Evolutionary conservation across 176 grass and related monocot species (phyloP).

Genomic region (Avena eriantha): DNA sequence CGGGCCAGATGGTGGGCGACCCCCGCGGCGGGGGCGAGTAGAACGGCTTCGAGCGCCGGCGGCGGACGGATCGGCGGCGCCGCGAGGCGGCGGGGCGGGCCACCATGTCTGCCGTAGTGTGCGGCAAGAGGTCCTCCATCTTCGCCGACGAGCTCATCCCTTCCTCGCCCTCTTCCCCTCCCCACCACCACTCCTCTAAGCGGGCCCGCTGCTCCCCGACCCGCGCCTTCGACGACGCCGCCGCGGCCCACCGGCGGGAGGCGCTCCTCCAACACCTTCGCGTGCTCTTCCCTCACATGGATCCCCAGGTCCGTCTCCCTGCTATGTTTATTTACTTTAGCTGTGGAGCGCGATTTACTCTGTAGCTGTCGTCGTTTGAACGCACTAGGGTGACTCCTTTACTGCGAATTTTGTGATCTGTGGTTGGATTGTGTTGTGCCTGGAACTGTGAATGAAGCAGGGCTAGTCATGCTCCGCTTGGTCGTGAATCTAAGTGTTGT

Average conservation of each 20-base stretch:
- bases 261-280: conserved; percentile 57
- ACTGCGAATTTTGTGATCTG: background rate
- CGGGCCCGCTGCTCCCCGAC: conserved; percentile 67
- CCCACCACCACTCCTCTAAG: conserved; percentile 61
- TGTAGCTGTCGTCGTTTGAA: background rate
- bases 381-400: background rate
- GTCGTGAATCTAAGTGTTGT: background rate
- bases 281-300: conserved; percentile 74
- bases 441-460: background rate
- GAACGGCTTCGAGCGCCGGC: conserved; percentile 1
- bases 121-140: conserved; percentile 96
- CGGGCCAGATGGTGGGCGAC: conserved; percentile 58
- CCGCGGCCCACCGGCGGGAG: conserved; percentile 45
- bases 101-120: conserved; percentile 98
- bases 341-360: background rate
- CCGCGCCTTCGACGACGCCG: conserved; percentile 49
- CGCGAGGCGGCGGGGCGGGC: conserved; percentile 42
- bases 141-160: conserved; percentile 82
- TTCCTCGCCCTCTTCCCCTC: conserved; percentile 54
- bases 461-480: background rate
- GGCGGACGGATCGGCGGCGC: conserved; percentile 46
- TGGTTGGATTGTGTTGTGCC: background rate
- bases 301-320: conserved; percentile 58
- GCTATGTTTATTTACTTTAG: background rate
- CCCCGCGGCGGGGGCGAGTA: conserved; percentile 41